A percentile compares a stretch with the other conserved stretches of the same genome.
Evolutionary conservation across 495 filamentous ascomycete species (phyloP).

Genomic region (Penicilliopsis zonata): DNA sequence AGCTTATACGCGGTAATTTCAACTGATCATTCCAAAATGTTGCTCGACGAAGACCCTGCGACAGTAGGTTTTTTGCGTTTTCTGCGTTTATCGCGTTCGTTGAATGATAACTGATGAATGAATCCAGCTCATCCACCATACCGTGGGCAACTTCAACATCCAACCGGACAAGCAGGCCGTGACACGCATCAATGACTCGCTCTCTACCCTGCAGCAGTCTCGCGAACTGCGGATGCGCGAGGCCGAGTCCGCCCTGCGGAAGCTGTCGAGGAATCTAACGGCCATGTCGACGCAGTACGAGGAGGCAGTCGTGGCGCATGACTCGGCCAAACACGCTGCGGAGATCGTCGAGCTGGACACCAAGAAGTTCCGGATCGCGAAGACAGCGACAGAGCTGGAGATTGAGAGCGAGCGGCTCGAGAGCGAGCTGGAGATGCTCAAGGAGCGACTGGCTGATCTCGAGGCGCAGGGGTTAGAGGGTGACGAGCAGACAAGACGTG

Average conservation of each 20-base stretch:
- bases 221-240: conserved; percentile 66
- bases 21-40: conserved; percentile 52
- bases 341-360: conserved; percentile 78
- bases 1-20: too few relatives aligned
- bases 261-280: conserved; percentile 59
- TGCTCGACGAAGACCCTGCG: conserved; percentile 92
- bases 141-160: conserved; percentile 90
- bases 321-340: conserved; percentile 61
- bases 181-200: conserved; percentile 73
- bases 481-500: conserved; percentile 40
- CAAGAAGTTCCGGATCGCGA: conserved; percentile 89
- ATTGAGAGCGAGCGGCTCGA: conserved; percentile 84
- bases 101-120: too few relatives aligned
- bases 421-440: conserved; percentile 65
- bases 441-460: conserved; percentile 63
- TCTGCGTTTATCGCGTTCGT: too few relatives aligned
- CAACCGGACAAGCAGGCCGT: conserved; percentile 74
- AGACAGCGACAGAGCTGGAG: conserved; percentile 76
- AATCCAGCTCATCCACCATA: conserved; percentile 82
- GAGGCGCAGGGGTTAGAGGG: conserved; percentile 69
- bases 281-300: conserved; percentile 57
- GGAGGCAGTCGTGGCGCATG: conserved; percentile 58
- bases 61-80: conserved; percentile 41
- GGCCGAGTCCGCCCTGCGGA: conserved; percentile 56
- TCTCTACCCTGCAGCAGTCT: conserved; percentile 64